Base-by-base conservation (phyloP, 2,329 filamentous ascomycete genomes). In the Fonsecaea monophora region DNA sequence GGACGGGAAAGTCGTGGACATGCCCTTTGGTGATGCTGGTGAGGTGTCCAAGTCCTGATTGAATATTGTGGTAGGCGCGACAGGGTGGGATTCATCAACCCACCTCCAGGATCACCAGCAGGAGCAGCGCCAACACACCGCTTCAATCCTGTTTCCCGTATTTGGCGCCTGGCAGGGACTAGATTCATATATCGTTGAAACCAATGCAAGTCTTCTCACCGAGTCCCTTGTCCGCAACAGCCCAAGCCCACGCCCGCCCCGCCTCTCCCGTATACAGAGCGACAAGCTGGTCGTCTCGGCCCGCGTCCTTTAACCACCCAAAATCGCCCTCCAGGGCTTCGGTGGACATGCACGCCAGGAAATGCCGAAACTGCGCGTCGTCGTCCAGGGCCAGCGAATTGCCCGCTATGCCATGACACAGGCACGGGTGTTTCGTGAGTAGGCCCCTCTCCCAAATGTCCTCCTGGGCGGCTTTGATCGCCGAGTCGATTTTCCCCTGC, bases 331-430 rank as follows among this genome's bases (percentile, higher is more conserved):
- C 71, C 13, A 73, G 64, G 21, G 35, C n/a, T 3, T 67, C 59
- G 53, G 54, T 70, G 30, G 66, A 60, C 65, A 69, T 70, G 34
- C 38, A 67, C 4, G 45, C 34, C 42, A 73, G 42, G 38, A 72
- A 68, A 50, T 68, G 61, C 38, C 68, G 48, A 35, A 73, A 73
- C 34, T 66, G 30, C 10, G 50, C 62, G 25, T 64, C 64, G 40
- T 67, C 59, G n/a, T 66, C 69, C n/a, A 74, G 42, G n/a, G 69
- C 69, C 34, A 91, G 77, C 15, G 87, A 86, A 73, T 90, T 90
- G 7, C 88, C 87, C 13, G 86, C 82, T 34, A 89, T 86, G 0
- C 88, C 86, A 73, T 91, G 88, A 72, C 88, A 90, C 40, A 91
- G 74, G 72, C 85, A 89, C 1, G 88, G 87, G 72, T 88, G 85